Evolutionary conservation across 176 grass and related monocot species (phyloP), one percentile per base, ranked within the genome.

Genomic region (Hordeum marinum): DNA sequence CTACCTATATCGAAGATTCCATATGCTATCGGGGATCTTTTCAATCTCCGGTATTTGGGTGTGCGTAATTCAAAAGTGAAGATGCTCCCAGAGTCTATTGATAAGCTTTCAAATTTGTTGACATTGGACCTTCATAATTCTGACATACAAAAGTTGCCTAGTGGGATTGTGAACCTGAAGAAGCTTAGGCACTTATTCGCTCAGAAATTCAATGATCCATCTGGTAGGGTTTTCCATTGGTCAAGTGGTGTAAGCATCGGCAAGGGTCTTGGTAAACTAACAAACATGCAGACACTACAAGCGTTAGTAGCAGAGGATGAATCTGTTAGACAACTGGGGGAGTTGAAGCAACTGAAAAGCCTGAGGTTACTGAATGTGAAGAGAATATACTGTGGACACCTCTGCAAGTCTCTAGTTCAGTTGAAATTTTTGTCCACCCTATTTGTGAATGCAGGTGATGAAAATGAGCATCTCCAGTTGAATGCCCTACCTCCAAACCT

Each of bases 271-370:
- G 29, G 11, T 13, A 32, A 82, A 9, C 36, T 82, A 0, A 77
- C 17, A 14, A 69, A 85, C 3, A 0, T 85, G 8, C 83, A 89
- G 54, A 89, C 82, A 9, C 35, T 85, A 15, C 27, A 68, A 18
- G 69, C 26, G 1, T 9, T 89, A n/a, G 77, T 70, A 67, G 31
- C 35, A 43, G 41, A 81, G 2, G 21, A 50, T 63, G 29, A 21
- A 4, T 61, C 63, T 6, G 34, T 85, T 8, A 32, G 12, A 69
- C 11, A 75, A 18, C 34, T 85, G 7, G 25, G 36, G 8, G 21
- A 85, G 31, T n/a, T 85, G 36, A 86, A 13, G 14, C 88, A 86
- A 18, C 1, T 90, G 11, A 90, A 83, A 85, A 90, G 57, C 43
- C 11, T 82, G 0, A 34, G 37, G 12, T 64, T 90, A 34, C 7